Evolutionary conservation across 2,329 filamentous ascomycete genomes (phyloP).

Genomic region (Hypoxylon sp.): DNA sequence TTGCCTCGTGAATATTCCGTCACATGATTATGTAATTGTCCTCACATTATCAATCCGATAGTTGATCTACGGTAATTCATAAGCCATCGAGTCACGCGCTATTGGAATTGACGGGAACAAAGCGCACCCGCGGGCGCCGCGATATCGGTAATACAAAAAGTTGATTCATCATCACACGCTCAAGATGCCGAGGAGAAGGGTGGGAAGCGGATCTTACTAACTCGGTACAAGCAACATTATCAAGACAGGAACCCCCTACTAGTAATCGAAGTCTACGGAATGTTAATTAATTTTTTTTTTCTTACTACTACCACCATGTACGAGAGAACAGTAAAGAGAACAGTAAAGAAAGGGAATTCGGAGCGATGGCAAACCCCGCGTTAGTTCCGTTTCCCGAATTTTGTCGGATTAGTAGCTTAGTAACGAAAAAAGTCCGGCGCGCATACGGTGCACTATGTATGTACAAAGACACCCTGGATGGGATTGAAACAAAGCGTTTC

Average conservation of each 20-base stretch:
- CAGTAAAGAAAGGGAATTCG: conserved; percentile 12
- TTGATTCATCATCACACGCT: conserved; percentile 35
- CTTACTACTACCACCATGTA: conserved; percentile 15
- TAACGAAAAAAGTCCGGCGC: conserved; percentile 22
- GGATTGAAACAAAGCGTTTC: conserved; percentile 29
- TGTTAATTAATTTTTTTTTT: conserved; percentile 1
- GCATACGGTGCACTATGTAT: too few species aligned
- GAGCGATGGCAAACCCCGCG: conserved; percentile 39
- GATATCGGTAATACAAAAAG: conserved; percentile 37
- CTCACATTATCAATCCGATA: conserved; percentile 9
- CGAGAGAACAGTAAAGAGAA: not conserved
- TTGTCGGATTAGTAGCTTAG: conserved; percentile 20
- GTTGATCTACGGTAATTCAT: conserved; percentile 22
- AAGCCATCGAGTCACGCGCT: conserved; percentile 40
- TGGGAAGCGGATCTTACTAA: conserved; percentile 36
- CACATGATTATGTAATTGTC: conserved; percentile 29
- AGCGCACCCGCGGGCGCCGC: conserved; percentile 30
- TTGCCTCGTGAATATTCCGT: conserved; percentile 26
- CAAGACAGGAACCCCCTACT: conserved; percentile 3
- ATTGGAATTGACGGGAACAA: conserved; percentile 26
- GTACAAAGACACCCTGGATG: conserved; percentile 13
- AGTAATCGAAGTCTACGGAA: conserved; percentile 33
- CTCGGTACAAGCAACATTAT: conserved; percentile 8
- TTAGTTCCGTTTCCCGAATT: conserved; percentile 36
- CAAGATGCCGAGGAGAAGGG: conserved; percentile 31